phyloP scores from a whole-genome alignment of 1,284 basidiomycete species.

The Microbotryum intermedium region DNA sequence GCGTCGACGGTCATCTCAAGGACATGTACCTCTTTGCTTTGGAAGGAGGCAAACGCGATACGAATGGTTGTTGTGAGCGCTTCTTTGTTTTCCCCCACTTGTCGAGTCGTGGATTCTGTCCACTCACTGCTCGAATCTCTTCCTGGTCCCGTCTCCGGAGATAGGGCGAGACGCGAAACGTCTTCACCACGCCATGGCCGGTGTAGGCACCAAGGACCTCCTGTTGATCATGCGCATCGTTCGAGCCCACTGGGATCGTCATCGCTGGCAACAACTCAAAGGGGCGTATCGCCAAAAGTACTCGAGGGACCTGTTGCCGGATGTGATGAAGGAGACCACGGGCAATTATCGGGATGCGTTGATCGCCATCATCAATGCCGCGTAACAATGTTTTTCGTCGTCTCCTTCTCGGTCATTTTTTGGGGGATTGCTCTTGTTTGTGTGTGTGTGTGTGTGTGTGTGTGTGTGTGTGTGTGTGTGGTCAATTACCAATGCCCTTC shows the following conservation, averaged over 20 bases:
- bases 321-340: constrained; percentile 3
- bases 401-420: too few species aligned
- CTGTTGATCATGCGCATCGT: constrained; percentile 25
- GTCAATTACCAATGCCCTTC: too few species aligned
- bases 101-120: too few species aligned
- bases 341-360: constrained; percentile 6
- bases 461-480: too few species aligned
- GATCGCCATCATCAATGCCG: not conserved
- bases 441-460: too few species aligned
- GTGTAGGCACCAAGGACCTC: constrained; percentile 34
- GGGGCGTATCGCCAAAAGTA: constrained; percentile 34
- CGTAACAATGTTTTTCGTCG: not conserved
- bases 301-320: constrained; percentile 25
- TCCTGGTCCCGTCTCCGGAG: not conserved
- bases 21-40: constrained; percentile 36
- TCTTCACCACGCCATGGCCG: constrained; percentile 36
- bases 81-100: not conserved
- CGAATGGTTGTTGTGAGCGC: constrained; percentile 22
- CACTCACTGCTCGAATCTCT: not conserved
- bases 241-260: constrained; percentile 36
- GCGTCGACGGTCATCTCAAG: constrained; percentile 36
- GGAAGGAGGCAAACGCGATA: constrained; percentile 36
- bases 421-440: too few species aligned
- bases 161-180: constrained; percentile 35
- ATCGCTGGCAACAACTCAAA: constrained; percentile 35